phyloP scores from a whole-genome alignment of 106 monocot species.

The Allium fistulosum region DNA sequence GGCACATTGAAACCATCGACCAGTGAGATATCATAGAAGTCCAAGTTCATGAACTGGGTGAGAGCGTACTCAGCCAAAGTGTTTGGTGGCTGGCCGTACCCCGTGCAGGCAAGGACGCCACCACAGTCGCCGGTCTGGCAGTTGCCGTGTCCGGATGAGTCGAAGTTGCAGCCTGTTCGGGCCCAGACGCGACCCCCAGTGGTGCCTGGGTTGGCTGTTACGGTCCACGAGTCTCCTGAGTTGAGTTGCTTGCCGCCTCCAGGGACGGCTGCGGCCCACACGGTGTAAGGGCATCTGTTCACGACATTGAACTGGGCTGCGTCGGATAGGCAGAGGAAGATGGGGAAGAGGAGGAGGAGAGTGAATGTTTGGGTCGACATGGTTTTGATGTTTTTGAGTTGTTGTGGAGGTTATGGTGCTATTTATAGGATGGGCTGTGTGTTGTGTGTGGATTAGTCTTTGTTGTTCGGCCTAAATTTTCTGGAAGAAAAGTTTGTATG shows the following conservation, averaged over 20 bases:
- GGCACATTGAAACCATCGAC: slow-evolving; percentile 38
- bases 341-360: slow-evolving; percentile 2
- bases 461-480: too few species aligned
- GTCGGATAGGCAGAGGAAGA: neutral
- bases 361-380: neutral
- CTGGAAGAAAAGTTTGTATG: too few species aligned
- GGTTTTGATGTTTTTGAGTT: too few species aligned
- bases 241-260: slow-evolving; percentile 17
- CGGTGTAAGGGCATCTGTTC: slow-evolving; percentile 20
- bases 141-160: slow-evolving; percentile 17
- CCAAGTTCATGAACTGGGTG: slow-evolving; percentile 13
- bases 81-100: slow-evolving; percentile 25
- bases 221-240: slow-evolving; percentile 7
- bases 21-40: slow-evolving; percentile 44
- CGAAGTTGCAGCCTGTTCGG: slow-evolving; percentile 48
- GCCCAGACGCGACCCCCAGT: slow-evolving; percentile 34
- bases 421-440: neutral
- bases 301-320: slow-evolving; percentile 15
- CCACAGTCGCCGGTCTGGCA: slow-evolving; percentile 47
- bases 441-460: too few species aligned
- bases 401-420: neutral
- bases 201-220: slow-evolving; percentile 8
- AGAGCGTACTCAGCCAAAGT: slow-evolving; percentile 33
- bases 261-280: slow-evolving; percentile 20
- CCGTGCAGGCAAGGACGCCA: slow-evolving; percentile 27